These are phyloP conservation scores for Aegilops bicornis DNA, from an alignment of 176 grass and related monocot genomes.

Conservation along the genomic window DNA sequence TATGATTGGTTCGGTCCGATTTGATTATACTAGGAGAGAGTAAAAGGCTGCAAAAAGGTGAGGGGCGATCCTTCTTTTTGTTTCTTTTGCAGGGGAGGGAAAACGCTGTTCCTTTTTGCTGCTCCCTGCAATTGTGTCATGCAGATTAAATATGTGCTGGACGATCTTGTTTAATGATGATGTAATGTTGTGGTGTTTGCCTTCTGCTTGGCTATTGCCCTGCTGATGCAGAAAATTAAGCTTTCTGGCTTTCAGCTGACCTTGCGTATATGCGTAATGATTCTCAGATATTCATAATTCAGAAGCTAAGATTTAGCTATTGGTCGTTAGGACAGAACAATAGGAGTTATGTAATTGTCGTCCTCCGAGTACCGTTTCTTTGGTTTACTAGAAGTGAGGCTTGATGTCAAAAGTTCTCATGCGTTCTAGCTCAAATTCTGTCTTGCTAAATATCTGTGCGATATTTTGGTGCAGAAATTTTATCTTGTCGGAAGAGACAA, in stretches of 20 bases:
- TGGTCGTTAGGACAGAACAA: slow-evolving; percentile 12
- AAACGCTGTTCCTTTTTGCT: neutral
- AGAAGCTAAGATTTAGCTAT: slow-evolving; percentile 20
- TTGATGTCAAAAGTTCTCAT: neutral
- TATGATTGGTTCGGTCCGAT: slow-evolving; percentile 27
- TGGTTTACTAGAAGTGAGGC: slow-evolving; percentile 10
- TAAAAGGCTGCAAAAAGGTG: slow-evolving; percentile 46
- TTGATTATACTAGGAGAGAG: neutral
- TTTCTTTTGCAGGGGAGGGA: slow-evolving; percentile 34
- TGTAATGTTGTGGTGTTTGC: neutral
- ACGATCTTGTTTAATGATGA: slow-evolving; percentile 15
- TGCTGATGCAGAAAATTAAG: slow-evolving; percentile 1
- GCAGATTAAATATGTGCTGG: neutral
- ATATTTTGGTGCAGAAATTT: slow-evolving; percentile 78
- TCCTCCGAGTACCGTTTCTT: slow-evolving; percentile 14
- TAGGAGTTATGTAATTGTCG: neutral
- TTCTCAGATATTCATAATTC: neutral
- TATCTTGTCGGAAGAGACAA: slow-evolving; percentile 92
- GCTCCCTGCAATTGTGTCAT: slow-evolving; percentile 9
- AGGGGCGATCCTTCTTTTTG: slow-evolving; percentile 23
- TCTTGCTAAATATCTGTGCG: neutral
- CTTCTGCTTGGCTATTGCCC: slow-evolving; percentile 22
- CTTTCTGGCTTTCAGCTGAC: neutral
- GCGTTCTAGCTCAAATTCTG: neutral
- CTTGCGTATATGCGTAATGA: neutral